Base-by-base conservation (phyloP, 129 eudicot species). In the Pulicaria dysenterica region DNA sequence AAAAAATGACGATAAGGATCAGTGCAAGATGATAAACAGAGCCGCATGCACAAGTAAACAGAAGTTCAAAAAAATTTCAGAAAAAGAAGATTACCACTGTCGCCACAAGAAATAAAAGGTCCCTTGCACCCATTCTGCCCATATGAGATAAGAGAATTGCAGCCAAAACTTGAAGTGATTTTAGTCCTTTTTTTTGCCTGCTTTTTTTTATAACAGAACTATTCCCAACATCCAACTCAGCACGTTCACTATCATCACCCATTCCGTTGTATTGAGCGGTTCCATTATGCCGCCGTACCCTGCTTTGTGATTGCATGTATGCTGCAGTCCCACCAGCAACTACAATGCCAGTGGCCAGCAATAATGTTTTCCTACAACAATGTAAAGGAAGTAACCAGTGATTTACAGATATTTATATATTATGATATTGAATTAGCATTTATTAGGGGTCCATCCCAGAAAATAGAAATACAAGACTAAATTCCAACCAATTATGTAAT, bases 241-340 rank as follows among this genome's bases (percentile, higher is more conserved):
- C 45, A 43, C 67, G 80, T 68, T 79, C 88, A 6, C 72, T 70
- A 56, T 68, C 79, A 62, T 76, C 88, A 19, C 70, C 67, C 61
- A 69, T 31, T 46, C 96, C 99, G 77, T 95, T 84, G 67, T 68
- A 62, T 54, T 81, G 74, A 68, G 77, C 77, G 8, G 68, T 71
- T 54, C 83, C 80, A 62, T 47, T 70, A 42, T 68, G 79, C 78
- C 76, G 77, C 77, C 59, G 85, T 51, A 54, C 64, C 73, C 82
- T 77, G 77, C 75, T 84, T 44, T 95, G 87, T 48, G 93, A 86
- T 55, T 85, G 97, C 84, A 86, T 67, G 77, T 88, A 95, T 46
- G 91, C 97, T 72, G 96, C 97, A 53, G 96, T 83, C 69, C 99
- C 97, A 69, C 99, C 95, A 58, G 92, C 97, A 84, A 85, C 97